Base-by-base conservation (phyloP, 2,329 filamentous ascomycete genomes). In the Lasiodiplodia hormozganensis region DNA sequence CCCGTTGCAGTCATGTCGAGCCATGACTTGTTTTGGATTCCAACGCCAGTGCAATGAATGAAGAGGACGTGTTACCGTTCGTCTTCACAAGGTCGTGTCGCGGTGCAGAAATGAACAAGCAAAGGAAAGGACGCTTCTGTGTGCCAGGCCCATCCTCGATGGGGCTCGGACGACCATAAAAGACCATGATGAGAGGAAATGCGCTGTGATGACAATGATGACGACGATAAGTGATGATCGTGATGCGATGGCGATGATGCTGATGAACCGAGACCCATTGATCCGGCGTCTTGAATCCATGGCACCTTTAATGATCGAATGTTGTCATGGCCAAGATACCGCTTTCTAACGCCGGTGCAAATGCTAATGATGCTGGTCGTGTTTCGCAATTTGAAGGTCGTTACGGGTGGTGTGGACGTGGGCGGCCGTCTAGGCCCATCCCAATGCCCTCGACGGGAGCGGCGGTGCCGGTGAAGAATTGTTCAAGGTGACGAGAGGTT, bases 291-390 rank as follows among this genome's bases (percentile, higher is more conserved):
- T 31, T 49, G 57, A 28, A 62, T 51, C 58, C 58, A 51, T 52
- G 43, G 38, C 40, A 62, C 57, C 28, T 16, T 51, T 36, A 23
- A 28, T 51, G 34, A 31, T 12, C 25, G 18, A 28, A 64, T 36
- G 31, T 36, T 51, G 60, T 18, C 43, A 38, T 64, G 60, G 60
- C 31, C 60, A 64, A 51, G n/a, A 52, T 4, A 49, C 25, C 60
- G 58, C 60, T 31, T 52, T 52, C 47, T 38, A 52, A 64, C 60
- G 60, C 60, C 60, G 60, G 47, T 64, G 60, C 60, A 64, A 62
- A 64, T 64, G 60, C 60, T 64, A 64, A 31, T 38, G 60, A 64
- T 64, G 60, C 60, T 64, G 31, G 31, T 64, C 60, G 60, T 64
- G 25, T 64, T 21, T 36, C 60, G 60, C 60, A 52, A 52, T 52